Evolutionary conservation across 2,329 filamentous ascomycete species (phyloP), one percentile per base, ranked within the genome.

Genomic region (Colletotrichum sp.): DNA sequence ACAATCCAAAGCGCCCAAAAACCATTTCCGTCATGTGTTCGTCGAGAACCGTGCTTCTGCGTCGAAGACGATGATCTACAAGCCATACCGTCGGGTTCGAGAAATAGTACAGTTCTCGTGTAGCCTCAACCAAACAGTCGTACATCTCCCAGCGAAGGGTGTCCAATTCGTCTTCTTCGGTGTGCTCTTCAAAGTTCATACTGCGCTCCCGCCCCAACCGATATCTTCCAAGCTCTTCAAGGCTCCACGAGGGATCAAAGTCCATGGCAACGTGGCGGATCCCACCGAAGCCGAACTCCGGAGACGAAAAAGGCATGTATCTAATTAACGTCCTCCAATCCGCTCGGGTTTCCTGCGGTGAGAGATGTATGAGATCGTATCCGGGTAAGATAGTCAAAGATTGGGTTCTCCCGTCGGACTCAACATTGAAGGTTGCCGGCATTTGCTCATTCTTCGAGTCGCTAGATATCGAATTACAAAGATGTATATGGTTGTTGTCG

Each of bases 381-480:
- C 27, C 3, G 2, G 69, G 16, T 2, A 66, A 25, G 7, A 65
- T 15, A 4, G 44, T 57, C 9, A 71, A 32, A 16, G n/a, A 57
- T 12, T 57, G 61, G 6, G 6, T 39, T 11, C 22, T 11, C 6
- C 36, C 25, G 3, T 2, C 4, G 5, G 30, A 19, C 9, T 12
- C 61, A 2, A 15, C 27, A 13, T 15, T n/a, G 22, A 61, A 61
- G 0, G 25, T 34, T 2, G 65, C 65, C 29, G 65, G 65, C 13
- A 68, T 29, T 27, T 30, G 55, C 12, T 19, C 12, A 1, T 64
- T 7, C 5, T 39, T 44, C 19, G 9, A 49, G 0, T 0, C 0
- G 39, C 5, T 49, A n/a, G 3, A 0, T 49, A 12, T 0, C 19
- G 39, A n/a, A 6, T n/a, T 0, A 12, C 0, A 12, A 49, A n/a